These are phyloP conservation scores for Aquilaria agallochum DNA, from an alignment of 441 rosid genomes.

Conservation along the genomic window DNA sequence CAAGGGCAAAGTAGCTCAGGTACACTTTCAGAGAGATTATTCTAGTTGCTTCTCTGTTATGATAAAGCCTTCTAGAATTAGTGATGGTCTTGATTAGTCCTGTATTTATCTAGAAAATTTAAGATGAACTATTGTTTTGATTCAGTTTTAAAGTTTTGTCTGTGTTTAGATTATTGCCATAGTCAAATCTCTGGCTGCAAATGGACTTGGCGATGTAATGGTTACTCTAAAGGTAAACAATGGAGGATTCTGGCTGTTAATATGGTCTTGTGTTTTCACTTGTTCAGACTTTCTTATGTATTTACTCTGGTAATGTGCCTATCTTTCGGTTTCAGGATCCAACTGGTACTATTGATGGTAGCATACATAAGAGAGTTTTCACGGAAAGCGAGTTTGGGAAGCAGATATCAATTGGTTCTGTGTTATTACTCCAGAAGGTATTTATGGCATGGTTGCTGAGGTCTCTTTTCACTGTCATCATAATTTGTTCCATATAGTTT, in stretches of 20 bases:
- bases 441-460: not conserved
- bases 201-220: constrained; percentile 82
- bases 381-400: constrained; percentile 49
- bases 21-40: no score
- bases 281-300: not conserved
- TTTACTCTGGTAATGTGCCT: constrained; percentile 1
- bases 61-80: no score
- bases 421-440: constrained; percentile 70
- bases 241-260: constrained; percentile 1
- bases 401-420: constrained; percentile 68
- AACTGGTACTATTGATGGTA: constrained; percentile 67
- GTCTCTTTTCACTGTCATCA: not conserved
- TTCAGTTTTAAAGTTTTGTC: no score
- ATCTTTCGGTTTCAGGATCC: constrained; percentile 59
- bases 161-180: constrained; percentile 10
- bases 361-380: constrained; percentile 60
- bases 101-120: no score
- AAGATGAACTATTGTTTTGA: no score
- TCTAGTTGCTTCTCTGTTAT: no score
- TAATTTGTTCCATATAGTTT: not conserved
- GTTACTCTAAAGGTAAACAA: constrained; percentile 76
- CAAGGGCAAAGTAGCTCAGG: no score
- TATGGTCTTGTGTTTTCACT: not conserved
- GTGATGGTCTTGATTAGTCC: no score
- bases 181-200: constrained; percentile 59